Conservation (phyloP, 306 rosid species). For the Begonia loranthoides region DNA sequence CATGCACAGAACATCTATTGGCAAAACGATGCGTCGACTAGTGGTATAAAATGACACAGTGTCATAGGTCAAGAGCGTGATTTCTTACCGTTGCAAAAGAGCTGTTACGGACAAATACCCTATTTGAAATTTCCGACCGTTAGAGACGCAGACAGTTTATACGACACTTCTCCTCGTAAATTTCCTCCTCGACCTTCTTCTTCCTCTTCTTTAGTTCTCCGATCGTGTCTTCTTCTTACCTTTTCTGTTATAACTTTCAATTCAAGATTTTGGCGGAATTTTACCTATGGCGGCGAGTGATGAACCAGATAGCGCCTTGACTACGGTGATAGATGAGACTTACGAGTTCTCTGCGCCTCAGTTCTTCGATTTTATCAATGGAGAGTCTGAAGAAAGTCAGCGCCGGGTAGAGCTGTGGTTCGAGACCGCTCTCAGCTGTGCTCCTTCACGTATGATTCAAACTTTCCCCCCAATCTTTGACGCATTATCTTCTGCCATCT, state of each 20-base stretch:
- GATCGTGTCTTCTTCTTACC: neutral
- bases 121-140: constrained; percentile 25
- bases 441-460: constrained; percentile 72
- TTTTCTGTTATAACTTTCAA: neutral
- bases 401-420: constrained; percentile 79
- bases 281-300: constrained; percentile 33
- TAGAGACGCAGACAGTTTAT: constrained; percentile 8
- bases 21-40: too few species aligned
- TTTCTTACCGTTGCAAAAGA: too few species aligned
- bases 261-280: constrained; percentile 9
- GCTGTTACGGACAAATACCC: too few species aligned
- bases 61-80: too few species aligned
- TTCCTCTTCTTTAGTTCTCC: neutral
- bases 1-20: too few species aligned
- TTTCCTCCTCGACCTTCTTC: neutral
- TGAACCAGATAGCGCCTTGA: constrained; percentile 13
- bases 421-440: constrained; percentile 56
- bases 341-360: constrained; percentile 90
- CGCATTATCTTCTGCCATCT: too few species aligned
- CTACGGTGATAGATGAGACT: constrained; percentile 41
- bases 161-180: constrained; percentile 1
- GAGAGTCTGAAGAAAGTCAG: constrained; percentile 41
- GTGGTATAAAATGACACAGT: too few species aligned
- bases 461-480: neutral
- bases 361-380: constrained; percentile 54